A percentile compares a stretch with the other conserved stretches of the same genome.
Conservation (phyloP, 805 yeast genomes). For the Hanseniaspora osmophila region DNA sequence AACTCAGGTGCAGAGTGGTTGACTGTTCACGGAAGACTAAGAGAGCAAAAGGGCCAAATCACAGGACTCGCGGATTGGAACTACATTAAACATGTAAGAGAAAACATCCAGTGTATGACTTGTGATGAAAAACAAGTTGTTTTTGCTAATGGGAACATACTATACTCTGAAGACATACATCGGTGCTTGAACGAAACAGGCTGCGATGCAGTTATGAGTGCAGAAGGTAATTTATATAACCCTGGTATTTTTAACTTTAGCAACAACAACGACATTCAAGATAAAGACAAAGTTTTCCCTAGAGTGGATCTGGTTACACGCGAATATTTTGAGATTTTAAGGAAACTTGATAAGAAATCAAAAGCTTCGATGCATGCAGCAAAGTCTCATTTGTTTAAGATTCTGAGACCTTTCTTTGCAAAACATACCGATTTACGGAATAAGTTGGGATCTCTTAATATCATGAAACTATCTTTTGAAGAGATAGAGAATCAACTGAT, state of each 20-base stretch:
- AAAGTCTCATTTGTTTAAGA: slow-evolving; percentile 86
- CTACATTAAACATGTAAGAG: slow-evolving; percentile 56
- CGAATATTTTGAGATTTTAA: slow-evolving; percentile 79
- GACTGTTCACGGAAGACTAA: slow-evolving; percentile 87
- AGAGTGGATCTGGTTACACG: slow-evolving; percentile 72
- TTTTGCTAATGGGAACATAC: slow-evolving; percentile 88
- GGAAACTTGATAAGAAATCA: slow-evolving; percentile 22
- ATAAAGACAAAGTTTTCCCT: slow-evolving; percentile 58
- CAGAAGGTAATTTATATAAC: slow-evolving; percentile 86
- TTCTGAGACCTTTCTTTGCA: slow-evolving; percentile 67
- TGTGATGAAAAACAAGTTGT: slow-evolving; percentile 33
- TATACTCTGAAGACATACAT: slow-evolving; percentile 72
- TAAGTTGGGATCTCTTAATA: slow-evolving; percentile 35
- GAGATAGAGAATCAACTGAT: slow-evolving; percentile 34
- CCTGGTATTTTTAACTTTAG: slow-evolving; percentile 66
- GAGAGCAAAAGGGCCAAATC: slow-evolving; percentile 94
- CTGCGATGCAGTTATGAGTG: slow-evolving; percentile 93
- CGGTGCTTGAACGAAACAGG: slow-evolving; percentile 49
- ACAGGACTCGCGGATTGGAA: slow-evolving; percentile 96
- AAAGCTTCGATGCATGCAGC: slow-evolving; percentile 69
- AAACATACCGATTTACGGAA: slow-evolving; percentile 68
- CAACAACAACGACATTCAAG: slow-evolving; percentile 14
- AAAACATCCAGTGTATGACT: slow-evolving; percentile 61
- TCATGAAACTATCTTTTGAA: slow-evolving; percentile 24
- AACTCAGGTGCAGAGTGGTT: slow-evolving; percentile 91